Evolutionary conservation across 2,329 filamentous ascomycete species (phyloP).

Genomic region (Clonostachys sp.): DNA sequence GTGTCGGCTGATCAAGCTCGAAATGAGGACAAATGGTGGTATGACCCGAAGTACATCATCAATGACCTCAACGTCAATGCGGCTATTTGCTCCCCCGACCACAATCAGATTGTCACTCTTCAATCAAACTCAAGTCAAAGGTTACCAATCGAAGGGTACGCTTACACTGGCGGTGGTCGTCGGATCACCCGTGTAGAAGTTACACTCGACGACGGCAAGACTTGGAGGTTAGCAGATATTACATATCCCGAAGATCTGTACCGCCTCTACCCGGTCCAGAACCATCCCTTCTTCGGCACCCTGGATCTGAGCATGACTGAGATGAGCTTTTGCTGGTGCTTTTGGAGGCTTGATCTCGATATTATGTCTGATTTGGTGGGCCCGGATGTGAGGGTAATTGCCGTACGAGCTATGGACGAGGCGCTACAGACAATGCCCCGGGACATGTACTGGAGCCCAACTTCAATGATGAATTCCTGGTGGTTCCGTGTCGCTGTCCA

Average conservation of each 20-base stretch:
- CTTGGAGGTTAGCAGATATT: not conserved
- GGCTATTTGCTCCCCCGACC: not conserved
- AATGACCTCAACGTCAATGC: not conserved
- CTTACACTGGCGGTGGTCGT: not conserved
- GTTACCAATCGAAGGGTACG: not conserved
- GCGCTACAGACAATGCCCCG: slow-evolving; percentile 5
- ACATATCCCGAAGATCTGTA: not conserved
- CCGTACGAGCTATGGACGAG: not conserved
- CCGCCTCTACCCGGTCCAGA: not conserved
- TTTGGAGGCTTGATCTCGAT: not conserved
- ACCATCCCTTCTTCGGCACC: not conserved
- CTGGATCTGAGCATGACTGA: not conserved
- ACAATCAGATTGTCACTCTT: not conserved
- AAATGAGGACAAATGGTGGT: not conserved
- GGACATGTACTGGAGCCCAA: not conserved
- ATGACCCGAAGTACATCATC: not conserved
- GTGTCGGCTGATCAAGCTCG: not conserved
- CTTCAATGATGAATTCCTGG: not conserved
- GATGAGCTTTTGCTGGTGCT: not conserved
- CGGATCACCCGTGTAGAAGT: not conserved
- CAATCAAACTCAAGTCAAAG: not conserved
- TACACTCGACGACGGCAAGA: not conserved
- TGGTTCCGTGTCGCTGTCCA: not conserved
- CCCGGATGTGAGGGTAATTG: not conserved
- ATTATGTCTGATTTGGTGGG: not conserved